Evolutionary conservation across 2,329 filamentous ascomycete genomes (phyloP), one percentile per base, ranked within the genome.

Genomic region (Alternaria arborescens): DNA sequence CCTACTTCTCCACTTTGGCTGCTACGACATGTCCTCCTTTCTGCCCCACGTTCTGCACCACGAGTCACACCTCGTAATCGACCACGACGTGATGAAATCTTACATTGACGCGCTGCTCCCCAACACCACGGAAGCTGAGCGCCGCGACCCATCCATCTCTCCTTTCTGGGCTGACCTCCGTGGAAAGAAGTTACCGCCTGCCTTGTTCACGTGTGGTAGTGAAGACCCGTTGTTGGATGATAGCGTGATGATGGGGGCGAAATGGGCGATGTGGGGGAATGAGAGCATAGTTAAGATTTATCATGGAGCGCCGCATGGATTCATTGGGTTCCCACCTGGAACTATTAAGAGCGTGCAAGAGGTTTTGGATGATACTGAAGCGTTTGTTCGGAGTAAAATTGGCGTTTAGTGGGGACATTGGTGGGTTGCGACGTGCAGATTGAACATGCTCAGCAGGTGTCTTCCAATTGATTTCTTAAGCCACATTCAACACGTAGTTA

Each of bases 221-320:
- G 80, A 83, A 59, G 86, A 88, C 71, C 79, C 80, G 6, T 64
- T 88, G 60, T 67, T 88, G 0, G 83, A 85, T 65, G 83, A 85
- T 64, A 84, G 79, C 16, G 70, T 85, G 22, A 71, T 84, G 47
- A 87, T 88, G 85, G 78, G 79, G 4, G 74, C 79, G 2, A 86
- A 86, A 74, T 88, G 85, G 86, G 69, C 73, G 67, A 83, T 83
- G 72, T 79, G 76, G 63, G 84, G 84, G 3, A 81, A 79, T 5
- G 82, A 85, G 71, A 78, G 80, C 0, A 74, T 86, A 3, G 74
- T 86, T 3, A 87, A 84, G 74, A 76, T 87, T 16, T 86, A 82
- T 68, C 81, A 81, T n/a, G 85, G 86, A 0, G 84, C 82, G 8
- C 79, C 83, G 18, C 86, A 88, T 78, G 84, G 81, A 22, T 88